A percentile compares a stretch with the other conserved stretches of the same genome.
Evolutionary conservation across 305 asterid genomes (phyloP).

Genomic region (Fraxinus latifolia): DNA sequence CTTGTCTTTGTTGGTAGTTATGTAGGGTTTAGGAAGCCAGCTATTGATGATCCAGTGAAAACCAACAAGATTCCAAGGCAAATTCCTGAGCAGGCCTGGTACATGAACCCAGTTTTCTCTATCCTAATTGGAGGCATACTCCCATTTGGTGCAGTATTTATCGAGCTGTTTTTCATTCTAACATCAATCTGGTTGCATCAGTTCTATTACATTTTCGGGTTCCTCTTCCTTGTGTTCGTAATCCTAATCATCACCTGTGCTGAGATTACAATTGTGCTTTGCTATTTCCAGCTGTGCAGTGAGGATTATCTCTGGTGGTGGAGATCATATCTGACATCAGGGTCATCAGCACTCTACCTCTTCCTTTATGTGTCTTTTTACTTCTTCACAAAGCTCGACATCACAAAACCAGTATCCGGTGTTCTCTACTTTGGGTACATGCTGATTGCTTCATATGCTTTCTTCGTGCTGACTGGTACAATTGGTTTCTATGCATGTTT

Average conservation of each 20-base stretch:
- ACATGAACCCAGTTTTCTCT: conserved; percentile 14
- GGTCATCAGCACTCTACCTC: conserved; percentile 16
- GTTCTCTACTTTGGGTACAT: conserved; percentile 10
- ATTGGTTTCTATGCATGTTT: conserved; percentile 15
- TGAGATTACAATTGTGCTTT: conserved; percentile 13
- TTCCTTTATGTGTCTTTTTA: conserved; percentile 10
- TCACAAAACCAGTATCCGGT: conserved; percentile 11
- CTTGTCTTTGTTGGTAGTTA: conserved; percentile 12
- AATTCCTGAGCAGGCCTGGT: conserved; percentile 15
- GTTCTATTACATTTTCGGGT: conserved; percentile 15
- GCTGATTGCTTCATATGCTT: conserved; percentile 16
- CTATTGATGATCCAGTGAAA: conserved; percentile 13
- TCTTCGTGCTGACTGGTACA: conserved; percentile 12
- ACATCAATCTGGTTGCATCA: conserved; percentile 15
- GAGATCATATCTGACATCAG: conserved; percentile 13
- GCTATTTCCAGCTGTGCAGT: conserved; percentile 18
- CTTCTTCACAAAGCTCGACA: conserved; percentile 13
- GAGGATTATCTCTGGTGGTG: conserved; percentile 20
- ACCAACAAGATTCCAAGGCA: conserved; percentile 11
- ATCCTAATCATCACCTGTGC: conserved; percentile 14
- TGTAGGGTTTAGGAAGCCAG: conserved; percentile 11
- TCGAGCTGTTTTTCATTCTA: conserved; percentile 9
- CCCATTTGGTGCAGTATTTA: conserved; percentile 12
- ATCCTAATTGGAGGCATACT: conserved; percentile 14
- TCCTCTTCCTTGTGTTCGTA: conserved; percentile 5